Conservation (phyloP, 139 green algal genomes). For the Tetratostichococcus sp. region DNA sequence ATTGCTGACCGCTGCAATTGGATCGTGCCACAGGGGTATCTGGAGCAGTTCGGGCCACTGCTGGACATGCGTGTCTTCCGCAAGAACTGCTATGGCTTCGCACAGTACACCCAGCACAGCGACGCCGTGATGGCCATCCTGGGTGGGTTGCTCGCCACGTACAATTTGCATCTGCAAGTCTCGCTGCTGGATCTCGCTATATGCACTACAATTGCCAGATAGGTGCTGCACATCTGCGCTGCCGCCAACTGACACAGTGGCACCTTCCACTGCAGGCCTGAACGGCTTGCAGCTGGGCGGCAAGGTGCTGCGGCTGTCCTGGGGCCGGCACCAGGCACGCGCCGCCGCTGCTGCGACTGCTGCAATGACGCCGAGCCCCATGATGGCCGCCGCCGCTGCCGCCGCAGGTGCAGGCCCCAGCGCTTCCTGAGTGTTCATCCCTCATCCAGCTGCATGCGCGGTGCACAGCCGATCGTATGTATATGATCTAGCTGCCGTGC, state of each 20-base stretch:
- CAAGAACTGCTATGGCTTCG: conserved; percentile 67
- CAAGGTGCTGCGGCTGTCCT: conserved; percentile 51
- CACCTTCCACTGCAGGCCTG: conserved; percentile 13
- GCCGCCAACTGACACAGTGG: too few species aligned
- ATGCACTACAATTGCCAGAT: too few species aligned
- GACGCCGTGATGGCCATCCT: conserved; percentile 63
- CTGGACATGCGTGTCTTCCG: conserved; percentile 9
- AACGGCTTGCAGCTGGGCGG: conserved; percentile 34
- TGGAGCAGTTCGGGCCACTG: neutral
- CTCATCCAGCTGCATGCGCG: too few species aligned
- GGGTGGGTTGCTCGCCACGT: too few species aligned
- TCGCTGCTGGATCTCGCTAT: too few species aligned
- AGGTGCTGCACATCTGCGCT: too few species aligned
- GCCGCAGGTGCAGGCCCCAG: too few species aligned
- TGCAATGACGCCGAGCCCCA: neutral
- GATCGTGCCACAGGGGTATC: neutral
- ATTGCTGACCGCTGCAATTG: neutral
- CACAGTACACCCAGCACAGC: conserved; percentile 44
- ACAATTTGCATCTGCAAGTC: too few species aligned
- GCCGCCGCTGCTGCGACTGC: neutral
- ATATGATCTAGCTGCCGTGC: too few species aligned
- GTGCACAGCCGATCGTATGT: too few species aligned
- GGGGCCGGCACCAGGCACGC: conserved; percentile 40
- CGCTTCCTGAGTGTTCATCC: too few species aligned
- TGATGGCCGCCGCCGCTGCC: neutral